A percentile compares a stretch with the other conserved stretches of the same genome.
phyloP scores from a whole-genome alignment of 2,329 filamentous ascomycete species.

The Dactylonectria estremocensis region DNA sequence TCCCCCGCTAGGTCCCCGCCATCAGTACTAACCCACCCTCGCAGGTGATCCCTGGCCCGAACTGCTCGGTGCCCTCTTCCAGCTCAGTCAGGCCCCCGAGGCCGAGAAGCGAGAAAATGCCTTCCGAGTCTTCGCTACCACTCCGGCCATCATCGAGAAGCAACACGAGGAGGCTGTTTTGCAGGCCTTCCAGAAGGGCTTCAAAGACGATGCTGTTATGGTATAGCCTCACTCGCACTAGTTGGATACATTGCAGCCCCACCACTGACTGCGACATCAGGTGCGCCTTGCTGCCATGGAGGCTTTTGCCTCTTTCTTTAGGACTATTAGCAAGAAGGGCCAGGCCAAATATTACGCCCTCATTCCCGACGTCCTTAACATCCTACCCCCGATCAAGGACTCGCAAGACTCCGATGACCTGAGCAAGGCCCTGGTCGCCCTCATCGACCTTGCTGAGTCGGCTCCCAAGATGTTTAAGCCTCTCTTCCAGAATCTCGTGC shows the following conservation, averaged over 20 bases:
- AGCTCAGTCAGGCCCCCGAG: slow-evolving; percentile 89
- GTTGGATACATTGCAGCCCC: slow-evolving; percentile 17
- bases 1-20: slow-evolving; percentile 10
- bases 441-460: slow-evolving; percentile 96
- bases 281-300: slow-evolving; percentile 96
- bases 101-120: slow-evolving; percentile 90
- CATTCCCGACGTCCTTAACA: slow-evolving; percentile 92
- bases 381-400: slow-evolving; percentile 94
- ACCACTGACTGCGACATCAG: slow-evolving; percentile 57
- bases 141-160: slow-evolving; percentile 94
- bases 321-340: slow-evolving; percentile 88
- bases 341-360: slow-evolving; percentile 91
- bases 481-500: slow-evolving; percentile 92
- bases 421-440: slow-evolving; percentile 87
- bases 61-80: slow-evolving; percentile 87
- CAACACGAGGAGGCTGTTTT: slow-evolving; percentile 94
- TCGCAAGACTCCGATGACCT: slow-evolving; percentile 91
- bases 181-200: slow-evolving; percentile 90
- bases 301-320: slow-evolving; percentile 96
- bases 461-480: slow-evolving; percentile 97
- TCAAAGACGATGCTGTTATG: slow-evolving; percentile 87
- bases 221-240: slow-evolving; percentile 62
- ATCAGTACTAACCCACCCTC: slow-evolving; percentile 41
- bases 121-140: slow-evolving; percentile 95
- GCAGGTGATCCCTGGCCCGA: slow-evolving; percentile 91